Base-by-base conservation (phyloP, 1,284 basidiomycete genomes). In the Chalciporus sp. region DNA sequence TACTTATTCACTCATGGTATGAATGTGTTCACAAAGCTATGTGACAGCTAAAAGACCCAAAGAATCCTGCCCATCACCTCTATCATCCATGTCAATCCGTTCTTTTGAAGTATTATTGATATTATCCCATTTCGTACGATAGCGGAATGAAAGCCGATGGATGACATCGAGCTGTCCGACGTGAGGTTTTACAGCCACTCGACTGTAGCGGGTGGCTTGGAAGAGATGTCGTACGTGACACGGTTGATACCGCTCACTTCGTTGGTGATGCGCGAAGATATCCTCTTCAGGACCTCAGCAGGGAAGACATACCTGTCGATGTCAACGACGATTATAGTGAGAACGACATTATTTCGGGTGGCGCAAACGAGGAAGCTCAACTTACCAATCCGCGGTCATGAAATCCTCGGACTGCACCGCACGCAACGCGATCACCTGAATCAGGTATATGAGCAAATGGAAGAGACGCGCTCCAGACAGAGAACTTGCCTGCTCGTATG, bases 201-300 rank as follows among this genome's bases (percentile, higher is more conserved):
- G 29, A 81, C 79, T 12, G 79, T 82, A 40, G 92, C 94, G 51
- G 97, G 96, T 40, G 96, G 97, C 77, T 99, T 99, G 57, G 92
- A 95, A 14, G 96, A 97, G 57, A 99, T 94, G 71, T 99, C 97
- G 71, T 97, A 97, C 7, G 91, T 92, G 43, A 96, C 90, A 42
- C 94, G 86, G 76, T 97, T 97, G 69, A 98, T 87, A 23, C 96
- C 96, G 59, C 80, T 76, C 7, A 97, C 95, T 76, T 99, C 97
- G 74, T 99, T 99, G 42, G 97, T 99, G 66, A 99, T 99, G 52
- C 97, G 84, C 51, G 94, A 96, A 19, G 95, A 98, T 64, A 99
- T 95, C 65, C 89, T 88, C 63, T 90, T 86, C 56, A 99, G 76
- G 17, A 99, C 88, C 43, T 91, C 88, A 19, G 93, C 77, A n/a